These are phyloP conservation scores for Colletotrichum aenigma DNA, from an alignment of 2,329 filamentous ascomycete genomes.

Conservation along the genomic window DNA sequence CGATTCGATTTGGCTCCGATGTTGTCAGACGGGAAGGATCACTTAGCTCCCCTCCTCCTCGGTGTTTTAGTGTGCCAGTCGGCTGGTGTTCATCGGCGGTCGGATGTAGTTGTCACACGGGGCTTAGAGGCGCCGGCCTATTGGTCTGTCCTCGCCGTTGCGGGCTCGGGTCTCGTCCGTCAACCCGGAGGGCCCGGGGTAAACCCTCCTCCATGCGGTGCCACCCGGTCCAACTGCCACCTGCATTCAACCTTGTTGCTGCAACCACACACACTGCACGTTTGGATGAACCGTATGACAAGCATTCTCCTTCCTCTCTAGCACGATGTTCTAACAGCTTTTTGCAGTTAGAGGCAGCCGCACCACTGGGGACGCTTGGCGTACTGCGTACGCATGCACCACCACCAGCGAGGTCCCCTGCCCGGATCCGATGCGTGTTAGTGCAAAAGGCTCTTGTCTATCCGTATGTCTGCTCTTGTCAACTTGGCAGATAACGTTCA, in stretches of 20 bases:
- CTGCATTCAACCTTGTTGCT: background rate
- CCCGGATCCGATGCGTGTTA: background rate
- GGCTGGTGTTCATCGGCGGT: background rate
- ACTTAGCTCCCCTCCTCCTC: background rate
- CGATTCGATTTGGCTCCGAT: background rate
- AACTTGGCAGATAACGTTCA: background rate
- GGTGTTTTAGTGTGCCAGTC: background rate
- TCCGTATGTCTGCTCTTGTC: background rate
- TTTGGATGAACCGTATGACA: background rate
- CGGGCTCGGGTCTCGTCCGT: background rate
- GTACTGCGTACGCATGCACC: background rate
- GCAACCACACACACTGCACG: background rate
- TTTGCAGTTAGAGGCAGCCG: background rate
- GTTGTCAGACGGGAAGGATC: constrained; percentile 5
- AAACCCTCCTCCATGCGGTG: background rate
- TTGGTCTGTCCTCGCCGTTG: background rate
- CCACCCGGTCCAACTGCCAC: background rate
- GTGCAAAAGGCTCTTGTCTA: background rate
- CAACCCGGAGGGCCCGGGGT: background rate
- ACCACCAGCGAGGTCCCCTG: background rate
- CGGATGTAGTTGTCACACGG: background rate
- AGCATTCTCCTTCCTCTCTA: background rate
- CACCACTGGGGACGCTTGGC: background rate
- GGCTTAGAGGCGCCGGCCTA: background rate
- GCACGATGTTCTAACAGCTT: background rate